phyloP scores from a whole-genome alignment of 306 rosid species.

The Cicer yamashitae region DNA sequence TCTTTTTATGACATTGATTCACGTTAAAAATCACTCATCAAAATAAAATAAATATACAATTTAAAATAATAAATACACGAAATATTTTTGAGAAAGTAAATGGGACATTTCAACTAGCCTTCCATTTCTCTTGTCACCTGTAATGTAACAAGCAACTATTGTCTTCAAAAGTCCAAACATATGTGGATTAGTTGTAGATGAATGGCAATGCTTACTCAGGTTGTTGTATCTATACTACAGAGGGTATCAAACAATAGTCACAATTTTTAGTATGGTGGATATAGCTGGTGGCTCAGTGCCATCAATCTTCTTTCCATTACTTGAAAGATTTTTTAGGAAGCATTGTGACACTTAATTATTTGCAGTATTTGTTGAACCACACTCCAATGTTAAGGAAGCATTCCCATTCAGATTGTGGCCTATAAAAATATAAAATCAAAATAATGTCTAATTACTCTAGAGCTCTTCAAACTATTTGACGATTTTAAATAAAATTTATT shows the following conservation, averaged over 20 bases:
- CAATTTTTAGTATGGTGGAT: neutral
- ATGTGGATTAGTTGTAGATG: too few relatives aligned
- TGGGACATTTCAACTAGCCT: too few relatives aligned
- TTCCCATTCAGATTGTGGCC: conserved; percentile 87
- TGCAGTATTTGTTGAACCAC: conserved; percentile 78
- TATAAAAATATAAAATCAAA: conserved; percentile 42
- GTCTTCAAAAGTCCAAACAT: conserved; percentile 15
- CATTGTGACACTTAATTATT: conserved; percentile 39
- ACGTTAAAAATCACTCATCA: too few relatives aligned
- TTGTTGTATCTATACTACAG: too few relatives aligned
- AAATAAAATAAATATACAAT: too few relatives aligned
- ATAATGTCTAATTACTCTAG: neutral
- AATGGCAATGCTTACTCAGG: too few relatives aligned
- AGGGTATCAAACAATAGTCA: neutral
- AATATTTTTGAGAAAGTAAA: too few relatives aligned
- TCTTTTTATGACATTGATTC: too few relatives aligned
- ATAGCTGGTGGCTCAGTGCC: neutral
- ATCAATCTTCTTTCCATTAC: neutral
- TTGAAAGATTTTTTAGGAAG: neutral
- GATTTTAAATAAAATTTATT: too few relatives aligned
- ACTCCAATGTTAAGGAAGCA: conserved; percentile 72
- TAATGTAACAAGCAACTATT: too few relatives aligned
- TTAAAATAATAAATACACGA: too few relatives aligned
- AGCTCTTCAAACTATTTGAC: neutral
- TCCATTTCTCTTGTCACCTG: too few relatives aligned